These are phyloP conservation scores for Mucor racemosus DNA, from an alignment of 371 early-diverging fungal genomes.

Conservation along the genomic window DNA sequence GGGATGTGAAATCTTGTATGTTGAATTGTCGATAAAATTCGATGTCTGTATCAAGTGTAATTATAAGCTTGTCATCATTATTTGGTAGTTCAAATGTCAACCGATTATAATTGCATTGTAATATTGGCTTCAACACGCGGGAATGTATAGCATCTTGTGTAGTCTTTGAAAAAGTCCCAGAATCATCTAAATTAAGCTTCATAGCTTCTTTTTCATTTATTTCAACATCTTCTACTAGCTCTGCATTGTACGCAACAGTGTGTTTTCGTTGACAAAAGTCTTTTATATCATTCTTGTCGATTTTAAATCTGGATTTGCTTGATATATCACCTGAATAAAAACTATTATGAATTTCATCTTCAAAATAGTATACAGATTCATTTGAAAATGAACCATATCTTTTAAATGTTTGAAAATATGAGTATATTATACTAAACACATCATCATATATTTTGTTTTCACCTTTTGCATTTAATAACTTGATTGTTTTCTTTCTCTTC, in stretches of 20 bases:
- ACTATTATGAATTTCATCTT: constrained; percentile 9
- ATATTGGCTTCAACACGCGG: background rate
- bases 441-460: background rate
- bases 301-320: background rate
- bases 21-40: background rate
- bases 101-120: constrained; percentile 7
- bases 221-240: background rate
- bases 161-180: background rate
- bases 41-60: constrained; percentile 15
- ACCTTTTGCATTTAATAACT: constrained; percentile 18
- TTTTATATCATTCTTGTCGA: background rate
- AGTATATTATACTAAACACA: background rate
- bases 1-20: background rate
- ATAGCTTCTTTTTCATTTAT: constrained; percentile 5
- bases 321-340: constrained; percentile 10
- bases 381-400: constrained; percentile 13
- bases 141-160: background rate
- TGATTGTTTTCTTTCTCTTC: constrained; percentile 3
- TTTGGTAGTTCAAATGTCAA: background rate
- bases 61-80: background rate
- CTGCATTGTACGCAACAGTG: background rate
- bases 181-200: background rate
- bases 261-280: background rate
- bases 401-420: background rate
- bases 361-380: constrained; percentile 8